phyloP scores from a whole-genome alignment of 768 basidiomycete genomes.

The Tulasnella calospora region DNA sequence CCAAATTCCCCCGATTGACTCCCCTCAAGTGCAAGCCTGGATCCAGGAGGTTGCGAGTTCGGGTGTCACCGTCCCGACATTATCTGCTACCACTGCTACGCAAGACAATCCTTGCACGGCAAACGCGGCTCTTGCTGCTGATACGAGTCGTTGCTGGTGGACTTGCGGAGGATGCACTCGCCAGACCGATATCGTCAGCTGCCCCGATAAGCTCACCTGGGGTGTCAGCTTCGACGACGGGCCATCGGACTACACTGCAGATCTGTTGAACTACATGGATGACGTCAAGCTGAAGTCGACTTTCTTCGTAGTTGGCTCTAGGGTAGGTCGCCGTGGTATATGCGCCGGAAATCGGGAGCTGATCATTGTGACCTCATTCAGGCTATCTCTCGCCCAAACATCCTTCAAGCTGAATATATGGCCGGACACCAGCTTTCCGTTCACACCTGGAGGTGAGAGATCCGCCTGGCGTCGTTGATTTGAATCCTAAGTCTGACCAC shows the following conservation, averaged over 20 bases:
- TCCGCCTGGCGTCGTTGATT: background rate
- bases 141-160: slow-evolving; percentile 68
- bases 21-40: slow-evolving; percentile 64
- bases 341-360: background rate
- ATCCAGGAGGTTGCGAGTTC: slow-evolving; percentile 47
- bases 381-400: slow-evolving; percentile 59
- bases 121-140: slow-evolving; percentile 52
- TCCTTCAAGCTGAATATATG: slow-evolving; percentile 72
- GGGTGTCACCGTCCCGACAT: slow-evolving; percentile 55
- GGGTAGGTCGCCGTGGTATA: slow-evolving; percentile 38
- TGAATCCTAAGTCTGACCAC: background rate
- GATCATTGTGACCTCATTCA: background rate
- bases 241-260: slow-evolving; percentile 69
- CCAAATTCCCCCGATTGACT: slow-evolving; percentile 53
- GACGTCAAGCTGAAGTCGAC: slow-evolving; percentile 64
- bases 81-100: slow-evolving; percentile 35
- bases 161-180: slow-evolving; percentile 69
- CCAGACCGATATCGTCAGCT: slow-evolving; percentile 64
- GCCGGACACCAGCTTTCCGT: slow-evolving; percentile 70
- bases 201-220: slow-evolving; percentile 60
- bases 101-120: slow-evolving; percentile 47
- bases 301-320: slow-evolving; percentile 84
- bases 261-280: slow-evolving; percentile 66
- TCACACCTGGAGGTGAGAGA: slow-evolving; percentile 51
- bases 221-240: slow-evolving; percentile 70